Conservation (phyloP, 1,284 basidiomycete species). For the Cutaneotrichosporon dermatis region DNA sequence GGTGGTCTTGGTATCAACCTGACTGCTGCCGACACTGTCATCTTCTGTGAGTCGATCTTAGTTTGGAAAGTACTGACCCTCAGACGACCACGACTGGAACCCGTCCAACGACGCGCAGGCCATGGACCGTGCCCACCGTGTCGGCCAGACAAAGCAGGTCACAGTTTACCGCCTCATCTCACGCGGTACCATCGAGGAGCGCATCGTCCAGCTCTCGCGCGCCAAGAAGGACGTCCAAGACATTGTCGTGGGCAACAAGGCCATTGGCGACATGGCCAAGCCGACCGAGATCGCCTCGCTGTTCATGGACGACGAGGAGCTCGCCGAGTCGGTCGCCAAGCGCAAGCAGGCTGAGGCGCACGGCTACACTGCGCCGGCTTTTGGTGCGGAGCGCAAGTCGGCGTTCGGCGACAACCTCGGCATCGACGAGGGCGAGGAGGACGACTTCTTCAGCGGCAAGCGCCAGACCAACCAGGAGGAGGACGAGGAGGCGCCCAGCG, state of each 20-base stretch:
- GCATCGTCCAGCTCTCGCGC: constrained; percentile 88
- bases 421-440: constrained; percentile 35
- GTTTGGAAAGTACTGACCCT: not conserved
- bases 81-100: constrained; percentile 99
- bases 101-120: constrained; percentile 98
- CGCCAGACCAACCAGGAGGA: constrained; percentile 20
- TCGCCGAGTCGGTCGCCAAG: constrained; percentile 47
- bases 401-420: constrained; percentile 39
- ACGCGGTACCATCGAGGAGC: constrained; percentile 96
- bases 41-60: constrained; percentile 59
- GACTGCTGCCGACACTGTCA: constrained; percentile 94
- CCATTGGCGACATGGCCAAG: constrained; percentile 83
- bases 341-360: constrained; percentile 49
- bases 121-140: constrained; percentile 98
- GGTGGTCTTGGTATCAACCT: constrained; percentile 98
- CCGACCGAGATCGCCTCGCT: constrained; percentile 96
- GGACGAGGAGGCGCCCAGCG: constrained; percentile 19
- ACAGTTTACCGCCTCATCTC: constrained; percentile 92
- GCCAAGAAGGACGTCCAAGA: constrained; percentile 99
- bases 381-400: constrained; percentile 13
- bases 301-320: constrained; percentile 81
- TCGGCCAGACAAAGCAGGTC: constrained; percentile 97
- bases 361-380: constrained; percentile 33
- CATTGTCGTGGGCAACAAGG: constrained; percentile 97
- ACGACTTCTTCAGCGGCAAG: constrained; percentile 39